Conservation (phyloP, 495 filamentous ascomycete species). For the Bacidia gigantensis region DNA sequence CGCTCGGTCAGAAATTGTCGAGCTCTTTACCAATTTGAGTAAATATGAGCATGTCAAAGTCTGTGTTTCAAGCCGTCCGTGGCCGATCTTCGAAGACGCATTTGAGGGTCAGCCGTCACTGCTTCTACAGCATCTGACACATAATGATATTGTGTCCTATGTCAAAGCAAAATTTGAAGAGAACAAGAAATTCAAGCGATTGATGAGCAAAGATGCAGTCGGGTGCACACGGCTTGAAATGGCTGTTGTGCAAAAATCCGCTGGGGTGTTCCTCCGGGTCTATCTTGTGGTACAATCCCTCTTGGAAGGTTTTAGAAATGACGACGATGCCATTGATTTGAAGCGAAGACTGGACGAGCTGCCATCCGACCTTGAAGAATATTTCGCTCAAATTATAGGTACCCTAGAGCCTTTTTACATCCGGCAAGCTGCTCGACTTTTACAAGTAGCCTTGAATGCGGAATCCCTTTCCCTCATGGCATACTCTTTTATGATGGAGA, state of each 20-base stretch:
- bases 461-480: not conserved
- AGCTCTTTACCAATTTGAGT: conserved; percentile 11
- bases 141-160: conserved; percentile 5
- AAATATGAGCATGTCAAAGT: conserved; percentile 25
- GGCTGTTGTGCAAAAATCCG: not conserved
- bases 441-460: not conserved
- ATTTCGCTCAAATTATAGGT: conserved; percentile 11
- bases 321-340: not conserved
- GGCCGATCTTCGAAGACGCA: conserved; percentile 29
- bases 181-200: not conserved
- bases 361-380: conserved; percentile 6
- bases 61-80: conserved; percentile 38
- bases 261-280: conserved; percentile 2
- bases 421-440: conserved; percentile 2
- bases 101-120: conserved; percentile 15
- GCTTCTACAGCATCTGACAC: conserved; percentile 4
- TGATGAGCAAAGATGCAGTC: not conserved
- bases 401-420: conserved; percentile 9
- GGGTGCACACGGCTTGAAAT: not conserved
- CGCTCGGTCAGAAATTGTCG: conserved; percentile 12
- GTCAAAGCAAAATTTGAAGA: not conserved
- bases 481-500: not conserved
- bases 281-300: not conserved
- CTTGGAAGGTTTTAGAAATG: not conserved
- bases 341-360: not conserved